phyloP scores from a whole-genome alignment of 306 rosid genomes.

The Cicer arietinum region DNA sequence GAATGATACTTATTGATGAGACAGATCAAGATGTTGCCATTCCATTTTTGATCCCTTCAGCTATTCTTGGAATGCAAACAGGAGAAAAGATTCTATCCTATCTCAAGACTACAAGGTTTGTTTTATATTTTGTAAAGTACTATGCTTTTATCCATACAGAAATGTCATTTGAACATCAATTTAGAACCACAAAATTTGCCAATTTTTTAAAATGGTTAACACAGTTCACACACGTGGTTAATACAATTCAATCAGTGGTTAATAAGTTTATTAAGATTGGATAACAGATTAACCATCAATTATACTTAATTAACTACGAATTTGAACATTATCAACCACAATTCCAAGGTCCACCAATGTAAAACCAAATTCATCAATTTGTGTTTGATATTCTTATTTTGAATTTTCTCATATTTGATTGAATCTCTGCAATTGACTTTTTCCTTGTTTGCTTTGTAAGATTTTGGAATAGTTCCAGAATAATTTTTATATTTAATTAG shows the following conservation, averaged over 20 bases:
- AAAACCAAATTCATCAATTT: too few relatives aligned
- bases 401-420: neutral
- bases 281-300: too few relatives aligned
- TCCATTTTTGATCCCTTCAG: conserved; percentile 80
- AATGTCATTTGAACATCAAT: too few relatives aligned
- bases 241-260: too few relatives aligned
- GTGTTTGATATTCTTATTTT: neutral
- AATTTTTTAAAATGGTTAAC: too few relatives aligned
- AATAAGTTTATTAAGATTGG: too few relatives aligned
- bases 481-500: conserved; percentile 31
- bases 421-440: neutral
- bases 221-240: too few relatives aligned
- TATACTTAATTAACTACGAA: too few relatives aligned
- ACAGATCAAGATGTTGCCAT: conserved; percentile 69
- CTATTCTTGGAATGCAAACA: conserved; percentile 64
- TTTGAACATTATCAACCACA: too few relatives aligned
- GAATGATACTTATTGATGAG: conserved; percentile 83
- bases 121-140: conserved; percentile 16
- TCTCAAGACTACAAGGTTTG: conserved; percentile 62
- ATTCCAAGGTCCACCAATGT: too few relatives aligned
- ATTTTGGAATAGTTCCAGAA: too few relatives aligned
- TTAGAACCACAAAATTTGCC: too few relatives aligned
- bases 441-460: neutral
- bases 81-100: conserved; percentile 62
- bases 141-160: conserved; percentile 22